Evolutionary conservation across 2,329 filamentous ascomycete species (phyloP).

Genomic region (Aspergillus sp.): DNA sequence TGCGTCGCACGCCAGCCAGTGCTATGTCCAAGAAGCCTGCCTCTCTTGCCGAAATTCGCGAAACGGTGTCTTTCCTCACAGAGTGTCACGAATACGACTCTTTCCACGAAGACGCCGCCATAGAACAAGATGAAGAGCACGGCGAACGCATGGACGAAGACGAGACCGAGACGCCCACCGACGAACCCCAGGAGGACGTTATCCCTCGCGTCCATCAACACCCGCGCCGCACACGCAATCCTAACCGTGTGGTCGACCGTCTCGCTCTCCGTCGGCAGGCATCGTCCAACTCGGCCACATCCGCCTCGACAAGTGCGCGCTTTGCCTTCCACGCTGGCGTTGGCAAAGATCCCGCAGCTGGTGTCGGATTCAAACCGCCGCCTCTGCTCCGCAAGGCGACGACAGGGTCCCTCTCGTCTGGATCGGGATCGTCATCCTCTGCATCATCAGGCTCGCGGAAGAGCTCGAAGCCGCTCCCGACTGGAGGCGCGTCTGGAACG

Average conservation of each 20-base stretch:
- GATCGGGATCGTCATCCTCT: constrained; percentile 11
- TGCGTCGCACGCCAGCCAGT: constrained; percentile 52
- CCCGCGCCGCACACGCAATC: constrained; percentile 32
- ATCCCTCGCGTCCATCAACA: constrained; percentile 18
- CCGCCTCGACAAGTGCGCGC: constrained; percentile 18
- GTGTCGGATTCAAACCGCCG: constrained; percentile 29
- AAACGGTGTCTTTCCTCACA: constrained; percentile 74
- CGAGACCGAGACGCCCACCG: constrained; percentile 9
- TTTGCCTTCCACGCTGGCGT: constrained; percentile 27
- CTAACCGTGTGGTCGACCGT: constrained; percentile 34
- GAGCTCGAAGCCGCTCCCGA: constrained; percentile 17
- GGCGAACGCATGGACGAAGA: constrained; percentile 18
- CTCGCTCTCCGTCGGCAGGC: constrained; percentile 38
- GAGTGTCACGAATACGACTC: constrained; percentile 55
- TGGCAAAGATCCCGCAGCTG: constrained; percentile 7
- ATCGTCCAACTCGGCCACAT: constrained; percentile 35
- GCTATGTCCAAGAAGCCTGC: constrained; percentile 57
- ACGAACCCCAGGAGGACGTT: constrained; percentile 16
- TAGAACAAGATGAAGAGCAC: constrained; percentile 43
- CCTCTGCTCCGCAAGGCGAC: constrained; percentile 24
- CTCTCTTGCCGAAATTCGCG: constrained; percentile 69
- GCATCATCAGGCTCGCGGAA: constrained; percentile 16
- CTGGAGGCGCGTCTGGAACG: constrained; percentile 38
- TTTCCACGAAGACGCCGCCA: constrained; percentile 46
- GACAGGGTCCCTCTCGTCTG: constrained; percentile 22